These are phyloP conservation scores for Amanita rubescens DNA, from an alignment of 768 basidiomycete genomes.

Conservation along the genomic window DNA sequence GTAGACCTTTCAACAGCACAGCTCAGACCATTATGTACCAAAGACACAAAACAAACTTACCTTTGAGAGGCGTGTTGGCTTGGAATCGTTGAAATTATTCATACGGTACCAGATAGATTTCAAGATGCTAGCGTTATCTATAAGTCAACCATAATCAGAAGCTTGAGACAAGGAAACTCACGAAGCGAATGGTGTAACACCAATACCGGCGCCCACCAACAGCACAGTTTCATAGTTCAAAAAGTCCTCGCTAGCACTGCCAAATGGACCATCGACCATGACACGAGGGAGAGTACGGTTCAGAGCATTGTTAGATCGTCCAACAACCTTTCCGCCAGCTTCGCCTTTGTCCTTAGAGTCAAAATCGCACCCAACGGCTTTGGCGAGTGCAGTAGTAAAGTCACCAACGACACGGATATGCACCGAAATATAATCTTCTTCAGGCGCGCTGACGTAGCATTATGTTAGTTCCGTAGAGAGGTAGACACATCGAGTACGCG, in stretches of 20 bases:
- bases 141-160: neutral
- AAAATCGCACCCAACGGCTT: slow-evolving; percentile 80
- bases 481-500: slow-evolving; percentile 11
- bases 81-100: slow-evolving; percentile 74
- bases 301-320: slow-evolving; percentile 48
- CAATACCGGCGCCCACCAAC: slow-evolving; percentile 91
- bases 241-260: slow-evolving; percentile 87
- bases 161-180: slow-evolving; percentile 32
- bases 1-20: slow-evolving; percentile 44
- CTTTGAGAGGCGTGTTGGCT: slow-evolving; percentile 81
- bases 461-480: neutral
- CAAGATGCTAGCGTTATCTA: slow-evolving; percentile 46
- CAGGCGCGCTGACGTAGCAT: slow-evolving; percentile 65
- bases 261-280: slow-evolving; percentile 97
- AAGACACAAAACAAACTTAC: slow-evolving; percentile 28
- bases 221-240: slow-evolving; percentile 84
- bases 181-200: slow-evolving; percentile 95
- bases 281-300: slow-evolving; percentile 78
- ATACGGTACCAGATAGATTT: slow-evolving; percentile 96
- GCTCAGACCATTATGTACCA: neutral
- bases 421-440: slow-evolving; percentile 91
- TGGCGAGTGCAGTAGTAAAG: slow-evolving; percentile 78
- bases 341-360: slow-evolving; percentile 45
- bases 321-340: slow-evolving; percentile 54
- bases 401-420: slow-evolving; percentile 92